Percentiles rank a stretch among this genome's conserved stretches.
These are phyloP conservation scores for Dispira simplex DNA, from an alignment of 192 early-diverging fungal species.

Conservation along the genomic window DNA sequence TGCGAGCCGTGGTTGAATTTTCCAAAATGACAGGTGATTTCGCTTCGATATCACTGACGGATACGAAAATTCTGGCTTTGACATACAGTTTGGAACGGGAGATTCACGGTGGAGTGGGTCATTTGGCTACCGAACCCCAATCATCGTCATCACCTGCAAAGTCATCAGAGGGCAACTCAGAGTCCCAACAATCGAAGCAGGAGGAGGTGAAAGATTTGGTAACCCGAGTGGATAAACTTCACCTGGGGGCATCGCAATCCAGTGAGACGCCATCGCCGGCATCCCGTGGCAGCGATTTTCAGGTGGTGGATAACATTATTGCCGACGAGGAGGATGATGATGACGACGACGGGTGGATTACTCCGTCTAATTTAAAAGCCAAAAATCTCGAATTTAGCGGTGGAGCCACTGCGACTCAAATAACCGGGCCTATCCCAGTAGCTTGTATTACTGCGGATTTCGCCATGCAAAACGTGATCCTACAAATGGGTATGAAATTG, in stretches of 20 bases:
- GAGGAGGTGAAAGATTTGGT: constrained; percentile 11
- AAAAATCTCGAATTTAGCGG: constrained; percentile 27
- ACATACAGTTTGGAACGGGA: constrained; percentile 76
- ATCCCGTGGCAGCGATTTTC: not conserved
- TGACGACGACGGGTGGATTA: constrained; percentile 76
- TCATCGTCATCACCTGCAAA: constrained; percentile 4
- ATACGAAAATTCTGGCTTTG: constrained; percentile 83
- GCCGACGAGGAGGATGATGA: not conserved
- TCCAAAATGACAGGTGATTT: constrained; percentile 88
- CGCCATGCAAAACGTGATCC: constrained; percentile 68
- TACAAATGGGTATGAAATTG: constrained; percentile 83
- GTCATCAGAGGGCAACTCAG: no score
- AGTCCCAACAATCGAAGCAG: constrained; percentile 11
- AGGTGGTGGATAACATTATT: constrained; percentile 7
- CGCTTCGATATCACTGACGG: constrained; percentile 54
- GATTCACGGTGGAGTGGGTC: constrained; percentile 40
- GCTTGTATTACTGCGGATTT: constrained; percentile 87
- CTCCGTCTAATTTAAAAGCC: constrained; percentile 61
- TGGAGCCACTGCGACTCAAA: constrained; percentile 20
- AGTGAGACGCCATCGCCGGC: no score
- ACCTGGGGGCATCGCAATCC: not conserved
- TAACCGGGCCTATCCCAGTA: constrained; percentile 36
- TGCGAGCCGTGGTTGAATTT: constrained; percentile 56
- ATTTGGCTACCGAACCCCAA: constrained; percentile 58
- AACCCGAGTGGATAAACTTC: not conserved